Conservation (phyloP, 2,329 filamentous ascomycete species). For the Emergomyces pasteurianus region DNA sequence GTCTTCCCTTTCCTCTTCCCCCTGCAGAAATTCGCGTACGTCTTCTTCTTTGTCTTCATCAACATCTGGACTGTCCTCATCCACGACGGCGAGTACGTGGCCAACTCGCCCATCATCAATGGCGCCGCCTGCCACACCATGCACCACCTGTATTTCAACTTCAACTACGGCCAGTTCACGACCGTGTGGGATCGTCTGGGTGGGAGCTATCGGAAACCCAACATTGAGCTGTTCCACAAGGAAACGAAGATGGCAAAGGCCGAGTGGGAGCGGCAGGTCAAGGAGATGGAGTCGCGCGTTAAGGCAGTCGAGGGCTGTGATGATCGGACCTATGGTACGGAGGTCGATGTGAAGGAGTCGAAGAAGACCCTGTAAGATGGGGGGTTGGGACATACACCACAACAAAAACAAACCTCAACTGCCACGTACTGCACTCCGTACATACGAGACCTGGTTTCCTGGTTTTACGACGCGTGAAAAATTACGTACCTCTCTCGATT, state of each 20-base stretch:
- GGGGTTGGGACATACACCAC: background rate
- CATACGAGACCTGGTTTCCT: background rate
- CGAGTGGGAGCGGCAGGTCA: constrained; percentile 67
- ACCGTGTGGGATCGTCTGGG: constrained; percentile 84
- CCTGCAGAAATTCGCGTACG: constrained; percentile 79
- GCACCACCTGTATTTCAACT: constrained; percentile 80
- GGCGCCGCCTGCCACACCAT: constrained; percentile 88
- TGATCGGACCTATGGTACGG: constrained; percentile 29
- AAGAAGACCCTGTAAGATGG: constrained; percentile 27
- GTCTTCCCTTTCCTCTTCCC: constrained; percentile 87
- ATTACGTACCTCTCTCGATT: background rate
- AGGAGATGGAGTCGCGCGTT: constrained; percentile 64
- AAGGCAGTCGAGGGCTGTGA: constrained; percentile 56
- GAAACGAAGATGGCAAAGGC: constrained; percentile 73
- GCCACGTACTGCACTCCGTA: background rate
- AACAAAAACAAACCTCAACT: background rate
- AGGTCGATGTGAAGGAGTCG: constrained; percentile 17
- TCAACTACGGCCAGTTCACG: constrained; percentile 92
- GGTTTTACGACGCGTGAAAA: background rate
- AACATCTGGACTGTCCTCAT: constrained; percentile 97
- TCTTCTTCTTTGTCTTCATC: constrained; percentile 78
- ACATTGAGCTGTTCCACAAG: constrained; percentile 70
- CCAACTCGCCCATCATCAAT: constrained; percentile 84
- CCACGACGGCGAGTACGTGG: constrained; percentile 87
- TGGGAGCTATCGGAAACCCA: constrained; percentile 76